Percentiles rank a stretch among this genome's conserved stretches.
Conservation (phyloP, 441 rosid genomes). For the Erysimum pusillum region DNA sequence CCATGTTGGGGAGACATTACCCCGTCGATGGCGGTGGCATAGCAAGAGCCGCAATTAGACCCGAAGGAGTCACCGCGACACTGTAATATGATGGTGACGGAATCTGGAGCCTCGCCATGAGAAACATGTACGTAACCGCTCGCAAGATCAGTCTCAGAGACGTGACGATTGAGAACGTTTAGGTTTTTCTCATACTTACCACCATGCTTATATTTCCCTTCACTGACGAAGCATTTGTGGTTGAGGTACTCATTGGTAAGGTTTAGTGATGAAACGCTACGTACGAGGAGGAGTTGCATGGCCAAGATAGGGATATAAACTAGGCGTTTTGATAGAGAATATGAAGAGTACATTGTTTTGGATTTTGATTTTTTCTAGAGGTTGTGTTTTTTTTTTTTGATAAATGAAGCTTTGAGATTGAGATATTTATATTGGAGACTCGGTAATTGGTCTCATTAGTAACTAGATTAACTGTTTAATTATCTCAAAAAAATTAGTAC, state of each 20-base stretch:
- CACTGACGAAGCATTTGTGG: background rate
- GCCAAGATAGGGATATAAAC: background rate
- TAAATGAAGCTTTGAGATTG: too few species aligned
- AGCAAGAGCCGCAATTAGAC: background rate
- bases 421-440: too few species aligned
- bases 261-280: background rate
- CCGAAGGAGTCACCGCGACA: background rate
- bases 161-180: background rate
- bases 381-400: too few species aligned
- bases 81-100: background rate
- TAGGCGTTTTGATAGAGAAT: background rate
- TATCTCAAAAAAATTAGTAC: background rate
- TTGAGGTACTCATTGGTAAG: background rate
- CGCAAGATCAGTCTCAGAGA: background rate
- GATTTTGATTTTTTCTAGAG: too few species aligned
- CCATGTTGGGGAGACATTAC: too few species aligned
- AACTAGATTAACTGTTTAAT: background rate
- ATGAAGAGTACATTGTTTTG: too few species aligned
- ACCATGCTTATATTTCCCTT: constrained; percentile 5
- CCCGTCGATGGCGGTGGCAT: background rate
- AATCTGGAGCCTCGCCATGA: background rate
- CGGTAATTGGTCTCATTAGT: background rate
- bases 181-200: background rate
- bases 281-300: background rate
- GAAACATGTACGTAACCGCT: background rate